Percentiles rank a stretch among this genome's conserved stretches.
phyloP scores from a whole-genome alignment of 1,284 basidiomycete genomes.

The Sanghuangporus weigelae region DNA sequence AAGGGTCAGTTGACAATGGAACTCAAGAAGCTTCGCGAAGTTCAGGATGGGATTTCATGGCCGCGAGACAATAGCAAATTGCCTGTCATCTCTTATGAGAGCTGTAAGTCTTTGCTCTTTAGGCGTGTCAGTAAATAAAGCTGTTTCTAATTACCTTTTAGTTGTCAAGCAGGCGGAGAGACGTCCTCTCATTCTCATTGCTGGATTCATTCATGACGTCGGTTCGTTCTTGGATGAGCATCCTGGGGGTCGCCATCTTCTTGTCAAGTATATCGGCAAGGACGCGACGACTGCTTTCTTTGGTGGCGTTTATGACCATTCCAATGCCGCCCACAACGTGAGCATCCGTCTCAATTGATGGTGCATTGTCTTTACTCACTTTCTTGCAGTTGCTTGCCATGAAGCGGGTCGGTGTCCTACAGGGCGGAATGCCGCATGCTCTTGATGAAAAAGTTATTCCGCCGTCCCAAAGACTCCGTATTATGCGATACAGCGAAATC shows the following conservation, averaged over 20 bases:
- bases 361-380: conserved; percentile 20
- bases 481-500: conserved; percentile 61
- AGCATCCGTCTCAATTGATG: conserved; percentile 22
- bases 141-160: conserved; percentile 26
- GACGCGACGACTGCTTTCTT: conserved; percentile 93
- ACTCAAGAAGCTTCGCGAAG: conserved; percentile 73
- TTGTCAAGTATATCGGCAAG: conserved; percentile 69
- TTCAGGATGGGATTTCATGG: conserved; percentile 72
- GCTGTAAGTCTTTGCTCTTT: conserved; percentile 46
- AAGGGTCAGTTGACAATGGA: conserved; percentile 94
- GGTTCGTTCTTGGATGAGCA: conserved; percentile 86
- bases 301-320: conserved; percentile 91
- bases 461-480: conserved; percentile 63
- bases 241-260: conserved; percentile 74
- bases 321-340: conserved; percentile 86
- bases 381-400: conserved; percentile 61
- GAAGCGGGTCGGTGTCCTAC: conserved; percentile 86
- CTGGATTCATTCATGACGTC: conserved; percentile 91
- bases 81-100: conserved; percentile 82
- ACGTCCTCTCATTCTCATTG: conserved; percentile 75
- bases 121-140: neutral
- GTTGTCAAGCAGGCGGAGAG: conserved; percentile 73
- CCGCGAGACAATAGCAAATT: conserved; percentile 73
- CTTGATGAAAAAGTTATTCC: conserved; percentile 65
- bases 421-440: conserved; percentile 63